Percentiles rank a stretch among this genome's conserved stretches.
Conservation (phyloP, 2,329 filamentous ascomycete species). For the Byssoonygena ceratinophila region DNA sequence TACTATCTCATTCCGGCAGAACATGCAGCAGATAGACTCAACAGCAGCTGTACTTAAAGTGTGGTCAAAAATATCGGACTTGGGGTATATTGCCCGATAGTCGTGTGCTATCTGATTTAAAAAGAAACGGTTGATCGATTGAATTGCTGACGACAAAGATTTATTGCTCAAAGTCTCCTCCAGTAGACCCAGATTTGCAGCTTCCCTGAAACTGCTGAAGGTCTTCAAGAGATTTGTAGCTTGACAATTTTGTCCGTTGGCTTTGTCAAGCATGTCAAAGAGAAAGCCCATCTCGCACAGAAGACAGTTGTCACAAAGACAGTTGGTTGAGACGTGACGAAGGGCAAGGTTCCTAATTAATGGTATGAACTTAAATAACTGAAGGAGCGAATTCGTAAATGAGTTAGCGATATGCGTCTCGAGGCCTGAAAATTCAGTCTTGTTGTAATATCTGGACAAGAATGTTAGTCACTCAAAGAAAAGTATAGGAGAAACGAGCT, state of each 20-base stretch:
- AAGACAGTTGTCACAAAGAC: conserved; percentile 70
- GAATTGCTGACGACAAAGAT: conserved; percentile 69
- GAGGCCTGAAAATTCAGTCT: conserved; percentile 77
- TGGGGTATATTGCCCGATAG: conserved; percentile 56
- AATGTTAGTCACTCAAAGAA: conserved; percentile 13
- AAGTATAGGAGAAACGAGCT: not conserved
- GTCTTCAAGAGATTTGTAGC: conserved; percentile 90
- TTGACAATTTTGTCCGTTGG: conserved; percentile 85
- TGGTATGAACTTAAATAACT: conserved; percentile 84
- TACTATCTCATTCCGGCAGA: conserved; percentile 77
- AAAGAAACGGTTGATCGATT: conserved; percentile 75
- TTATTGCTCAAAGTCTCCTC: conserved; percentile 70
- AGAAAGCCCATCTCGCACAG: conserved; percentile 91
- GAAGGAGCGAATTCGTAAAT: conserved; percentile 84
- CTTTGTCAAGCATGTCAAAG: conserved; percentile 97
- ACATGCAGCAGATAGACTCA: conserved; percentile 63
- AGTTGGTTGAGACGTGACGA: conserved; percentile 76
- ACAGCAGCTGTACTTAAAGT: conserved; percentile 40
- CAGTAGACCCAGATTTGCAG: conserved; percentile 64
- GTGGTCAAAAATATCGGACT: conserved; percentile 58
- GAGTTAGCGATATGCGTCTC: conserved; percentile 97
- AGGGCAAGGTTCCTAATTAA: conserved; percentile 77
- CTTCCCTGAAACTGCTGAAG: conserved; percentile 71
- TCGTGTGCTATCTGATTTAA: conserved; percentile 71
- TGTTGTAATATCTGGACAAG: conserved; percentile 71